phyloP scores from a whole-genome alignment of 768 basidiomycete genomes.

The Xanthoconium stramineum region DNA sequence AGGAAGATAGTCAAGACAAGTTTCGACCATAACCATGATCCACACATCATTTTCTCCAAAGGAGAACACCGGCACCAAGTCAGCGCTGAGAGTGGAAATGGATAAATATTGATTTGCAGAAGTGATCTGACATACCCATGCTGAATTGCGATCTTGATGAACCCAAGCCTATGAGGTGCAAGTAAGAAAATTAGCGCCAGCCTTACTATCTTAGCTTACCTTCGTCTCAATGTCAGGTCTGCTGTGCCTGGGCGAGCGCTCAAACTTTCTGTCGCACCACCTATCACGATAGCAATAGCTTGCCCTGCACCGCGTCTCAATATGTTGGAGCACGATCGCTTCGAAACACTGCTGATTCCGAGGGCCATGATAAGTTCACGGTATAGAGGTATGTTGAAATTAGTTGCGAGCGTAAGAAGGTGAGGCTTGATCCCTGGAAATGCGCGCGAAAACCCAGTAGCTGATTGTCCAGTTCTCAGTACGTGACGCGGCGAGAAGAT shows the following conservation, averaged over 20 bases:
- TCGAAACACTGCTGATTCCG: constrained; percentile 92
- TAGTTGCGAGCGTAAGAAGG: constrained; percentile 84
- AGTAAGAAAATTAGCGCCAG: not conserved
- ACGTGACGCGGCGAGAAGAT: not conserved
- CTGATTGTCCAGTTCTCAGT: constrained; percentile 36
- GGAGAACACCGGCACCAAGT: constrained; percentile 95
- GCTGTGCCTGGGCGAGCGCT: constrained; percentile 97
- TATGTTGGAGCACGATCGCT: constrained; percentile 86
- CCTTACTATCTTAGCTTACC: constrained; percentile 36
- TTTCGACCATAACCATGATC: constrained; percentile 23
- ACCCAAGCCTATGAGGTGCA: constrained; percentile 61
- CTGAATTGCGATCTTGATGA: constrained; percentile 92
- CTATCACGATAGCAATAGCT: constrained; percentile 92
- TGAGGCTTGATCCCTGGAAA: constrained; percentile 94
- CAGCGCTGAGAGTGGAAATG: constrained; percentile 55
- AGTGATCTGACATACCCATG: constrained; percentile 57
- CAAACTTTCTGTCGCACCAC: constrained; percentile 93
- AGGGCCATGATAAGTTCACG: constrained; percentile 85
- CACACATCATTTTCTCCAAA: constrained; percentile 97
- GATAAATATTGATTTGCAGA: not conserved
- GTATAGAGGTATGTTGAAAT: constrained; percentile 91
- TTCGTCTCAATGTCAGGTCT: constrained; percentile 73
- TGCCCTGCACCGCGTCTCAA: constrained; percentile 56
- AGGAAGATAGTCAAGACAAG: not conserved
- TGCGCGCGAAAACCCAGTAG: constrained; percentile 82